phyloP scores from a whole-genome alignment of 2,329 filamentous ascomycete species.

The Xylaria hypoxylon region DNA sequence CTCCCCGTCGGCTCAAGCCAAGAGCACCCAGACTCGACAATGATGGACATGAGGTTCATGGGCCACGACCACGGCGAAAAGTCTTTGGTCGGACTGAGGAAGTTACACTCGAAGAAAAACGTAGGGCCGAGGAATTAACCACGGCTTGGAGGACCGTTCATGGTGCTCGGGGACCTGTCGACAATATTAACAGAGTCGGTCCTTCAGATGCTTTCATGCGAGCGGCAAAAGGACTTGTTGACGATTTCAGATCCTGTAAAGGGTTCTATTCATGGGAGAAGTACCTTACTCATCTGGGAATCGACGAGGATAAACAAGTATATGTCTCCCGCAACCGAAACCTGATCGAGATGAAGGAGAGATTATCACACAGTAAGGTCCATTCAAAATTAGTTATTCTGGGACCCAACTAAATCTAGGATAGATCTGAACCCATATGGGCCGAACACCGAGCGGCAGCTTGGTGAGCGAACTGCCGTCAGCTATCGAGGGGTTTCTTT shows the following conservation, averaged over 20 bases:
- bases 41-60: constrained; percentile 24
- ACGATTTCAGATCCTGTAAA: constrained; percentile 73
- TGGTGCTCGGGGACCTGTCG: constrained; percentile 40
- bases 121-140: constrained; percentile 50
- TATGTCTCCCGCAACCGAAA: constrained; percentile 54
- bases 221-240: constrained; percentile 68
- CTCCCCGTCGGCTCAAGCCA: constrained; percentile 40
- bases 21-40: constrained; percentile 39
- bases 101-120: constrained; percentile 47
- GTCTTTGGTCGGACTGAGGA: constrained; percentile 50
- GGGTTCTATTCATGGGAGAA: constrained; percentile 76
- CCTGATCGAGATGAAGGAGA: constrained; percentile 66
- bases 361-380: constrained; percentile 64
- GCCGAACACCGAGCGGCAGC: constrained; percentile 47
- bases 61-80: constrained; percentile 46
- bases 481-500: constrained; percentile 80
- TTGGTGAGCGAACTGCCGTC: constrained; percentile 48
- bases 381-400: not conserved
- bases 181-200: constrained; percentile 50
- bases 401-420: constrained; percentile 36
- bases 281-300: constrained; percentile 68
- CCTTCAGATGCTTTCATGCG: constrained; percentile 67
- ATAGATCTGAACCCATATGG: constrained; percentile 53
- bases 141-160: constrained; percentile 56
- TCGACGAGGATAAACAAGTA: constrained; percentile 52